Base-by-base conservation (phyloP, 2,329 filamentous ascomycete species). In the Lomentospora prolificans region DNA sequence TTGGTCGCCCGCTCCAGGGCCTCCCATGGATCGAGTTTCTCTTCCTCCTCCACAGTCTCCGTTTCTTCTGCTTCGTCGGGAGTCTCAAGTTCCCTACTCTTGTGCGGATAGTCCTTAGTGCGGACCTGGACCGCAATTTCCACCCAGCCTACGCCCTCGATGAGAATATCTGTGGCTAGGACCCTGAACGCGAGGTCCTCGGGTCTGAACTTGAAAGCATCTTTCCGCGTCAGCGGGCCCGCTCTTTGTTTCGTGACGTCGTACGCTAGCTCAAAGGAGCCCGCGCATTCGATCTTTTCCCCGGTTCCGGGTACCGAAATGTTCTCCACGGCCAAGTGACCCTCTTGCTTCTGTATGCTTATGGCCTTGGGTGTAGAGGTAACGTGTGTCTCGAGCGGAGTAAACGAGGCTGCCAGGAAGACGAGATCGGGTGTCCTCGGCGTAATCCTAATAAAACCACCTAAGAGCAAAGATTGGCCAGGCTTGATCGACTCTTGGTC, bases 101-200 rank as follows among this genome's bases (percentile, higher is more conserved):
- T 8, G 41, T 55, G 28, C 6, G 53, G 53, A n/a, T 33, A 55
- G 41, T 55, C 53, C 24, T 44, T 44, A 10, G 76, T 80, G 53
- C 92, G 82, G 8, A 95, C 82, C 70, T 99, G 92, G 3, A 85
- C 85, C 0, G 84, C 85, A 41, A 99, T 69, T 70, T 99, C 94
- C 2, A 99, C 79, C 88, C 95, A 99, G 6, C 94, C 94, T 25
- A 90, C 86, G 2, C 94, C 90, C 67, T 97, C 92, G 52, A 99
- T 84, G 12, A 99, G 73, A 24, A 99, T 83, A 65, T 99, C 95
- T 0, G 86, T 80, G 7, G 86, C 83, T 58, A 94, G 77, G 2
- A 97, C 83, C 12, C 81, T 80, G 69, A 91, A 99, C 0, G 90
- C 89, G 3, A 97, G 73, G 14, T 76, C 73, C 2, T 89, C 83